Conservation (phyloP, 768 basidiomycete species). For the Solioccasus polychromus region DNA sequence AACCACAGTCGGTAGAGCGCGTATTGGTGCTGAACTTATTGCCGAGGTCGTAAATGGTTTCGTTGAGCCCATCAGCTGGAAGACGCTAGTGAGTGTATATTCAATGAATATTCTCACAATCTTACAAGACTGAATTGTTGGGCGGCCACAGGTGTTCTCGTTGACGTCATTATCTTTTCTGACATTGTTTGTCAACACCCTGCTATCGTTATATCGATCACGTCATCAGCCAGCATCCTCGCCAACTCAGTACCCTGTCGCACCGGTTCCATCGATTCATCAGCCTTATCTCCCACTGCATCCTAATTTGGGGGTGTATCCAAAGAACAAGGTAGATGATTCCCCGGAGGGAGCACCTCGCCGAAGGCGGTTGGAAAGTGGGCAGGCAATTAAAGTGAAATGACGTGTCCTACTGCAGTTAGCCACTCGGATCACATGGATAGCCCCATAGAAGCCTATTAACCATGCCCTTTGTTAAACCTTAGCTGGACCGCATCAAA, state of each 20-base stretch:
- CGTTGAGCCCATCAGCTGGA: constrained; percentile 97
- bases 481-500: constrained; percentile 19
- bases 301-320: constrained; percentile 46
- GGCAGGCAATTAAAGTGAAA: constrained; percentile 53
- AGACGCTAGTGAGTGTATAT: constrained; percentile 70
- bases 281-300: constrained; percentile 53
- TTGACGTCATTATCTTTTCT: constrained; percentile 73
- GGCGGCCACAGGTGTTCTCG: constrained; percentile 55
- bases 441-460: constrained; percentile 22
- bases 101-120: constrained; percentile 11
- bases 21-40: constrained; percentile 90
- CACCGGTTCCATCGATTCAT: constrained; percentile 41
- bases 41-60: constrained; percentile 96
- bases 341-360: constrained; percentile 43
- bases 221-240: constrained; percentile 49
- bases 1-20: constrained; percentile 81
- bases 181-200: constrained; percentile 78
- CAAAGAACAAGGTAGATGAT: constrained; percentile 31
- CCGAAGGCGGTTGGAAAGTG: constrained; percentile 55
- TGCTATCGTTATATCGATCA: constrained; percentile 74
- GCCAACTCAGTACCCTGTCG: constrained; percentile 38
- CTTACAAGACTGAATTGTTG: constrained; percentile 17
- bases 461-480: constrained; percentile 19
- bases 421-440: constrained; percentile 29
- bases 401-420: constrained; percentile 29